These are phyloP conservation scores for Malassezia equina DNA, from an alignment of 1,284 basidiomycete species.

Conservation along the genomic window DNA sequence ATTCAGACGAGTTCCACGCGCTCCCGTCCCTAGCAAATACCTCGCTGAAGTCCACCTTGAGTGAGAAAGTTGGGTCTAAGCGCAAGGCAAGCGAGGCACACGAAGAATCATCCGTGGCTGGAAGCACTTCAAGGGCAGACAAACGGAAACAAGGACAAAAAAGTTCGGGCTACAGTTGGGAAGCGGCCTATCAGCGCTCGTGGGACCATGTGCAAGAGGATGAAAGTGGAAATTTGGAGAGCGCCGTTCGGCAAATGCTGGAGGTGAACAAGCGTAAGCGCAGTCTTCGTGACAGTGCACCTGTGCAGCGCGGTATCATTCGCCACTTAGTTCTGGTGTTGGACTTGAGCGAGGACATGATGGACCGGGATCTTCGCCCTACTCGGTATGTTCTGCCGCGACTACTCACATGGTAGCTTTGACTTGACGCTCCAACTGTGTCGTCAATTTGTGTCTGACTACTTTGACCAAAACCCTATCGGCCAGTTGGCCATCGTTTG, in stretches of 20 bases:
- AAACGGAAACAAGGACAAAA: background rate
- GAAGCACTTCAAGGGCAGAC: background rate
- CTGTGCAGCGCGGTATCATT: slow-evolving; percentile 88
- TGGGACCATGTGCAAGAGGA: slow-evolving; percentile 98
- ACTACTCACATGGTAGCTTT: slow-evolving; percentile 5
- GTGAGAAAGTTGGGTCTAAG: background rate
- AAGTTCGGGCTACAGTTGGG: slow-evolving; percentile 66
- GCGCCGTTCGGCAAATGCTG: slow-evolving; percentile 76
- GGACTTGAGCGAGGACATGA: slow-evolving; percentile 83
- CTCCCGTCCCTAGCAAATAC: slow-evolving; percentile 11
- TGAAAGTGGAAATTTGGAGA: slow-evolving; percentile 77
- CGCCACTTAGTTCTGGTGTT: slow-evolving; percentile 82
- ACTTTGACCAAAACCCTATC: slow-evolving; percentile 98
- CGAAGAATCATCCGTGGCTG: background rate
- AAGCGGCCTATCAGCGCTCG: slow-evolving; percentile 80
- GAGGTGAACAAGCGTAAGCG: slow-evolving; percentile 63
- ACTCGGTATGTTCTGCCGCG: slow-evolving; percentile 53
- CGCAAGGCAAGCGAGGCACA: background rate
- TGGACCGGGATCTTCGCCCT: slow-evolving; percentile 87
- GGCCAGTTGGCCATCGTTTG: slow-evolving; percentile 58
- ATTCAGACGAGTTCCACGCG: slow-evolving; percentile 16
- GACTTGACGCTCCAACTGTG: slow-evolving; percentile 70
- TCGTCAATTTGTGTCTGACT: slow-evolving; percentile 75
- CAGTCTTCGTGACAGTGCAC: slow-evolving; percentile 62
- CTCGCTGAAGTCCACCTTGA: background rate